Evolutionary conservation across 2,329 filamentous ascomycete genomes (phyloP).

Genomic region (Podosphaera aphanis): DNA sequence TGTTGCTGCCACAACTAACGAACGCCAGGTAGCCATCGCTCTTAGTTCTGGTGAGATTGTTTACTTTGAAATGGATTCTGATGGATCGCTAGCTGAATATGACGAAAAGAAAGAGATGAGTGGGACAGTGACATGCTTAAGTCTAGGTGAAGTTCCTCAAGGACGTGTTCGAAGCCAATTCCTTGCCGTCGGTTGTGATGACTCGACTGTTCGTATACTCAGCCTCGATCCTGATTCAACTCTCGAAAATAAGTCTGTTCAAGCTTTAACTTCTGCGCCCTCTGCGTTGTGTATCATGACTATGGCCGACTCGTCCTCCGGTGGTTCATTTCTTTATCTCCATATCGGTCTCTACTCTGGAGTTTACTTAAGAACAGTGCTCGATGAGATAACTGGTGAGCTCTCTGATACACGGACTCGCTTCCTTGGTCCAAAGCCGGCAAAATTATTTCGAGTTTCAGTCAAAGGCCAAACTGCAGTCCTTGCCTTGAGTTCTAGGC

Average conservation of each 20-base stretch:
- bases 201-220: constrained; percentile 81
- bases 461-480: constrained; percentile 69
- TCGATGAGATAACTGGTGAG: constrained; percentile 90
- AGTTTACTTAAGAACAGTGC: constrained; percentile 79
- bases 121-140: constrained; percentile 84
- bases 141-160: constrained; percentile 76
- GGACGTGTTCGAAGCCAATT: constrained; percentile 77
- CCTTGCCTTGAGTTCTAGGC: constrained; percentile 69
- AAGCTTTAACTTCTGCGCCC: constrained; percentile 74
- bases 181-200: constrained; percentile 86
- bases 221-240: constrained; percentile 78
- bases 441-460: constrained; percentile 75
- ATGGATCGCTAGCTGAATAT: constrained; percentile 78
- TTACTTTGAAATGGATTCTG: constrained; percentile 91
- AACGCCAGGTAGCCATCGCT: constrained; percentile 77
- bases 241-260: constrained; percentile 79
- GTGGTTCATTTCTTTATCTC: constrained; percentile 71
- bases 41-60: constrained; percentile 91
- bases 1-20: constrained; percentile 80
- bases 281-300: constrained; percentile 77
- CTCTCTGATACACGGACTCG: constrained; percentile 84
- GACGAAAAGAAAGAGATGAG: constrained; percentile 90
- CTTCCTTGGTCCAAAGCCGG: constrained; percentile 76
- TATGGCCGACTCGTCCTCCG: constrained; percentile 83
- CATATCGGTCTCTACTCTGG: constrained; percentile 92